phyloP scores from a whole-genome alignment of 2,329 filamentous ascomycete species.

The Cryphonectria radicalis region DNA sequence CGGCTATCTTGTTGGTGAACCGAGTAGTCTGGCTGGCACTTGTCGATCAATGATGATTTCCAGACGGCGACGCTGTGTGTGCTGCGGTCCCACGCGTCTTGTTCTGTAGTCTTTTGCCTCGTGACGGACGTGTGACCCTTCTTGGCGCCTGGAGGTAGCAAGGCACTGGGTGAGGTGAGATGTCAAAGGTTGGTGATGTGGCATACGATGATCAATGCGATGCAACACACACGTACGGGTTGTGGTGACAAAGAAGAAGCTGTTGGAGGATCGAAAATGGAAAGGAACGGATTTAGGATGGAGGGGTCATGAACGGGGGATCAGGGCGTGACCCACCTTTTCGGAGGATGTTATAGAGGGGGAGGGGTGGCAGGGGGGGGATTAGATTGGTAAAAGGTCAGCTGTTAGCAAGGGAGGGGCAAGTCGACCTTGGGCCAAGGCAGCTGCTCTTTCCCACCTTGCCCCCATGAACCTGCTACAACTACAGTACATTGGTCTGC shows the following conservation, averaged over 20 bases:
- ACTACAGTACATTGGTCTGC: not conserved
- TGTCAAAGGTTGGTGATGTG: not conserved
- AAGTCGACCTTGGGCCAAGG: not conserved
- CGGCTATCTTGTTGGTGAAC: not conserved
- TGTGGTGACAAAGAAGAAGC: not conserved
- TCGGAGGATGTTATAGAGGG: not conserved
- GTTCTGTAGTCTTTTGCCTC: not conserved
- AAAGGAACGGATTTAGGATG: not conserved
- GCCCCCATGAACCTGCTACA: not conserved
- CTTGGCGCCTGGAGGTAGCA: not conserved
- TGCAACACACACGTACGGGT: not conserved
- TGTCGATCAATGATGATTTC: not conserved
- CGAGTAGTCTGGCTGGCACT: not conserved
- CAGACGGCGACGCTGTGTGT: not conserved
- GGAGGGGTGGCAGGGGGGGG: not conserved
- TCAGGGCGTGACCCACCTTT: not conserved
- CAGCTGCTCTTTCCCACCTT: not conserved
- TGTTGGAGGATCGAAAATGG: not conserved
- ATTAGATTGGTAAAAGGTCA: not conserved
- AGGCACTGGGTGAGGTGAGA: not conserved
- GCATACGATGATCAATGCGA: not conserved
- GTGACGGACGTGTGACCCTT: not conserved
- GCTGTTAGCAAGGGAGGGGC: not conserved
- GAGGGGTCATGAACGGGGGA: not conserved
- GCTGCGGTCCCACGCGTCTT: not conserved